A percentile compares a stretch with the other conserved stretches of the same genome.
phyloP scores from a whole-genome alignment of 2,329 filamentous ascomycete species.

The Pseudonectria foliicola region DNA sequence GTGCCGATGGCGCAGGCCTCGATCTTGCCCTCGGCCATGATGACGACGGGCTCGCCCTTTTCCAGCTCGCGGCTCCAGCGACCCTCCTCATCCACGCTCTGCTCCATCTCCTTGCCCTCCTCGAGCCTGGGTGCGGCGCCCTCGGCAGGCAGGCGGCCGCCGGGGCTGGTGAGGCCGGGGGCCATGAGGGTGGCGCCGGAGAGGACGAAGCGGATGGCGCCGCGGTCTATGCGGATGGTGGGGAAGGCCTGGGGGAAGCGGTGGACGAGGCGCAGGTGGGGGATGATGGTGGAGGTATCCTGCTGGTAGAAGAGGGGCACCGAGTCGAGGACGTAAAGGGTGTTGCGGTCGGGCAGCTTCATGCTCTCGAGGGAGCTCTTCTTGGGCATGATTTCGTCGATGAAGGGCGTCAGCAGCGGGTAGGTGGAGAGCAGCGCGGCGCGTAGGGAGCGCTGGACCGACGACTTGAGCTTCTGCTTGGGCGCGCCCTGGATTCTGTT shows the following conservation, averaged over 20 bases:
- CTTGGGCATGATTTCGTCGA: slow-evolving; percentile 93
- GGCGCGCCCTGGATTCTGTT: slow-evolving; percentile 65
- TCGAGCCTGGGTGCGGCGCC: slow-evolving; percentile 25
- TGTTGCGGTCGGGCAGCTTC: slow-evolving; percentile 86
- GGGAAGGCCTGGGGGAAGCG: slow-evolving; percentile 80
- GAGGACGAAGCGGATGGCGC: slow-evolving; percentile 93
- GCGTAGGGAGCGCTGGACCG: slow-evolving; percentile 80
- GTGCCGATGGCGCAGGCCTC: slow-evolving; percentile 84
- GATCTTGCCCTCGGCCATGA: slow-evolving; percentile 89
- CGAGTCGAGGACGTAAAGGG: slow-evolving; percentile 75
- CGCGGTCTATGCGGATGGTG: slow-evolving; percentile 82
- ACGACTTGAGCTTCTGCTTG: slow-evolving; percentile 97
- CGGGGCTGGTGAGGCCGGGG: slow-evolving; percentile 77
- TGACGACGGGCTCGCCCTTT: slow-evolving; percentile 77
- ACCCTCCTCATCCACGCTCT: slow-evolving; percentile 40
- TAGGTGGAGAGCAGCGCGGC: slow-evolving; percentile 76
- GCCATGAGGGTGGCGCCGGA: slow-evolving; percentile 94
- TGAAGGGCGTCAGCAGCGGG: slow-evolving; percentile 76
- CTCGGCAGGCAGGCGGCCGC: slow-evolving; percentile 66
- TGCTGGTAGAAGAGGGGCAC: slow-evolving; percentile 89
- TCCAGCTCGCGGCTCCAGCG: slow-evolving; percentile 61
- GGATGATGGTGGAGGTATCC: slow-evolving; percentile 66
- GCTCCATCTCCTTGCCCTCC: slow-evolving; percentile 37
- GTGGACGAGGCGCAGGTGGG: slow-evolving; percentile 85
- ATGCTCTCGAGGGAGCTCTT: slow-evolving; percentile 85